Percentiles rank a stretch among this genome's conserved stretches.
Conservation (phyloP, 345 rosid species). For the Populus simonii region DNA sequence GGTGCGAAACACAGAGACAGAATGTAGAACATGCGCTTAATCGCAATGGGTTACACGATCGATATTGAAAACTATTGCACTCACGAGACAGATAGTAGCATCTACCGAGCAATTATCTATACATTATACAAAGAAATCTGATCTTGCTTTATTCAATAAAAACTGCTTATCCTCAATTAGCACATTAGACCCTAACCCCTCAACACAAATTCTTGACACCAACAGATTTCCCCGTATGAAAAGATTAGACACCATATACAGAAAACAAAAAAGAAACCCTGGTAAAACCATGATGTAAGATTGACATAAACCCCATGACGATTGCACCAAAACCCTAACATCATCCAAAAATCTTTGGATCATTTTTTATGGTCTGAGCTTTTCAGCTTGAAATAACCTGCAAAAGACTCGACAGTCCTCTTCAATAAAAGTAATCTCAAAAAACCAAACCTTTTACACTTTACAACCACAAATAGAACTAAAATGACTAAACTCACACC, state of each 20-base stretch:
- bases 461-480: not conserved
- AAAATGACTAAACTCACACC: not conserved
- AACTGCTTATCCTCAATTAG: not conserved
- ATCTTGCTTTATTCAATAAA: not conserved
- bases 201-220: not conserved
- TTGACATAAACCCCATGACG: not conserved
- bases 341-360: not conserved
- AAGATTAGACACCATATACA: not conserved
- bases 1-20: not conserved
- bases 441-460: not conserved
- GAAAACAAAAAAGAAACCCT: not conserved
- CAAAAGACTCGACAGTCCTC: not conserved
- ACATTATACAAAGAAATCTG: not conserved
- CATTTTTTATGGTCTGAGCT: not conserved
- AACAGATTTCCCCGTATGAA: not conserved
- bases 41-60: not conserved
- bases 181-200: not conserved
- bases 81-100: not conserved
- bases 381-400: not conserved
- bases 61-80: not conserved
- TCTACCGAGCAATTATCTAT: not conserved
- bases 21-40: not conserved
- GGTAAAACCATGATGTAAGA: not conserved
- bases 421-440: not conserved
- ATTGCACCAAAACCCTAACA: not conserved